Conservation (phyloP, 208 protist species). For the Angomonas deanei region DNA sequence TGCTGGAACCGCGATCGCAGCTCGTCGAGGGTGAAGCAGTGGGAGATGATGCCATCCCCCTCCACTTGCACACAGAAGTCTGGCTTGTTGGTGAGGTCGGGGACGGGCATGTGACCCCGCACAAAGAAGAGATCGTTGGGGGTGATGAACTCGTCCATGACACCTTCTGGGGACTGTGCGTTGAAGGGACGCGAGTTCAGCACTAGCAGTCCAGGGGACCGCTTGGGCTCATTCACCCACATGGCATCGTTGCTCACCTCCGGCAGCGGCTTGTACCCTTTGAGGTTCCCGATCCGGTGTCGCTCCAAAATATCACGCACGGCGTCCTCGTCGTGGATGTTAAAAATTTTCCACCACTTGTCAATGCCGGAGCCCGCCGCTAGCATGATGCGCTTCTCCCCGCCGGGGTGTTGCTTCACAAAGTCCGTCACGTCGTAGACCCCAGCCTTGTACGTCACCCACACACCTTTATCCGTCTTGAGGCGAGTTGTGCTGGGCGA, state of each 20-base stretch:
- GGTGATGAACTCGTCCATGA: conserved; percentile 46
- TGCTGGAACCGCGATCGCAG: conserved; percentile 36
- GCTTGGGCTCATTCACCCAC: conserved; percentile 33
- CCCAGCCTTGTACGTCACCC: conserved; percentile 61
- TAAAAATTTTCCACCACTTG: conserved; percentile 73
- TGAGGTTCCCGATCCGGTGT: conserved; percentile 30
- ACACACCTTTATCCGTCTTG: conserved; percentile 21
- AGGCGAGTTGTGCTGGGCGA: conserved; percentile 13
- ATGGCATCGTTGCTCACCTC: conserved; percentile 11
- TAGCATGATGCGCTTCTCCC: conserved; percentile 71
- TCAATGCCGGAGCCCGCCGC: conserved; percentile 63
- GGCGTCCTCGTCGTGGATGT: conserved; percentile 37
- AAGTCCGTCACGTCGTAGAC: conserved; percentile 87
- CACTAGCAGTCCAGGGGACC: conserved; percentile 26
- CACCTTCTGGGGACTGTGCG: conserved; percentile 35
- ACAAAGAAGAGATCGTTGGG: conserved; percentile 80
- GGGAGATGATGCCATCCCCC: conserved; percentile 20
- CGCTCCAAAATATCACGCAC: conserved; percentile 36
- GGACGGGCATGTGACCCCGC: conserved; percentile 76
- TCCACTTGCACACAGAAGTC: conserved; percentile 38
- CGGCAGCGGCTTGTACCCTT: conserved; percentile 20
- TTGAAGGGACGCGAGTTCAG: conserved; percentile 57
- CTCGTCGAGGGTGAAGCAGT: conserved; percentile 49
- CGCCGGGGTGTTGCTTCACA: conserved; percentile 61
- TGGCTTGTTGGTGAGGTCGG: conserved; percentile 19